Base-by-base conservation (phyloP, 352 stramenopile genomes). In the Lagenidium giganteum region DNA sequence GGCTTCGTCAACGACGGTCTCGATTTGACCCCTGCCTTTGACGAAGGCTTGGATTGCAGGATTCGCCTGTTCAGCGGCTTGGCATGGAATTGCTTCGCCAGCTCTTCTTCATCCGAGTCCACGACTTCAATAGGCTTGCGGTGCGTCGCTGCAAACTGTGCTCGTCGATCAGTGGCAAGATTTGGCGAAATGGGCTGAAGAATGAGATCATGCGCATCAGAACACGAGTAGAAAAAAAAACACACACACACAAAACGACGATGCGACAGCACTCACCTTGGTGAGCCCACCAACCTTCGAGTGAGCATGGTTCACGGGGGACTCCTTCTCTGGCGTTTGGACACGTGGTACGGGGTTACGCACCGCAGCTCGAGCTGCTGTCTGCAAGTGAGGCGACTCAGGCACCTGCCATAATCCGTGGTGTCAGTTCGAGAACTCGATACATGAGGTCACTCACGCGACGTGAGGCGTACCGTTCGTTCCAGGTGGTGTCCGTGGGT, bases 1-100 rank as follows among this genome's bases (percentile, higher is more conserved):
- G 61, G 53, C 12, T 69, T 60, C 17, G 57, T 70, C 20, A 75
- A 51, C 5, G 60, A 54, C 32, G 64, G n/a, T n/a, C n/a, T n/a
- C n/a, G n/a, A n/a, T n/a, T n/a, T n/a, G n/a, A n/a, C n/a, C n/a
- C n/a, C n/a, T n/a, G n/a, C n/a, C 42, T 25, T 55, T 55, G 20
- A 61, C 18, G 24, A 12, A 12, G 17, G 30, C 22, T 34, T 54
- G 0, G 57, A 39, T 34, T 71, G 51, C 16, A 83, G 42, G 29
- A 83, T 74, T 5, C 45, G 62, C 32, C 59, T 65, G 36, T 63
- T 74, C 11, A 86, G 40, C 17, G 73, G 70, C 5, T 64, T 49
- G 27, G 70, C 70, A 18, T 82, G 73, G 39, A 86, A 86, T 24
- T 86, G 78, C 20, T 71, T 79, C n/a, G 69, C 57, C 47, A 86